Conservation (phyloP, 2,329 filamentous ascomycete genomes). For the Ilyonectria robusta region DNA sequence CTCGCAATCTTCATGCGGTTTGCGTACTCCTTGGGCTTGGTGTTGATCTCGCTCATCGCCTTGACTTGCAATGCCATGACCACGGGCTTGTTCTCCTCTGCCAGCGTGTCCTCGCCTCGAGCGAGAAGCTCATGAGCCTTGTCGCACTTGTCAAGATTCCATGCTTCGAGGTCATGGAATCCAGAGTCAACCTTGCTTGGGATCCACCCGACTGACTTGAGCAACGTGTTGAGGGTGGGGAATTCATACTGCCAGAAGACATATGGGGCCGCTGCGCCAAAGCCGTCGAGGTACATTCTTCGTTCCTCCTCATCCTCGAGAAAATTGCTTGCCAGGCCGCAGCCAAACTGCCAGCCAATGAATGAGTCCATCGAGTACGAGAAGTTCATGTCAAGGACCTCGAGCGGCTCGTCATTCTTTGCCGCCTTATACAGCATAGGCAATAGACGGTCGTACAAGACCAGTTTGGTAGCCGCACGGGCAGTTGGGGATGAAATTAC, state of each 20-base stretch:
- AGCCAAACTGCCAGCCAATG: slow-evolving; percentile 32
- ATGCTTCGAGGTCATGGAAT: slow-evolving; percentile 23
- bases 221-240: slow-evolving; percentile 1
- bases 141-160: slow-evolving; percentile 30
- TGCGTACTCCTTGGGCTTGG: too few relatives aligned
- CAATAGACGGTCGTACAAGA: slow-evolving; percentile 25
- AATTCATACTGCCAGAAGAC: slow-evolving; percentile 30
- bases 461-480: slow-evolving; percentile 10
- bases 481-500: slow-evolving; percentile 17
- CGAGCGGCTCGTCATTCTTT: slow-evolving; percentile 9
- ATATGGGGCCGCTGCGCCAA: slow-evolving; percentile 23
- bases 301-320: slow-evolving; percentile 30
- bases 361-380: slow-evolving; percentile 36
- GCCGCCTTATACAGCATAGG: slow-evolving; percentile 14
- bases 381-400: slow-evolving; percentile 28
- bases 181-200: slow-evolving; percentile 25
- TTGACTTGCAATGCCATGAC: too few relatives aligned
- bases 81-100: too few relatives aligned
- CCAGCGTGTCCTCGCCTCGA: too few relatives aligned
- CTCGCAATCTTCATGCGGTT: too few relatives aligned
- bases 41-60: too few relatives aligned
- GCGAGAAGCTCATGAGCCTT: slow-evolving; percentile 1
- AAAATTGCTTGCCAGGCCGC: slow-evolving; percentile 25
- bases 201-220: slow-evolving; percentile 22
- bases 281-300: slow-evolving; percentile 25